Conservation (phyloP, 2,329 filamentous ascomycete genomes). For the Claviceps monticola region DNA sequence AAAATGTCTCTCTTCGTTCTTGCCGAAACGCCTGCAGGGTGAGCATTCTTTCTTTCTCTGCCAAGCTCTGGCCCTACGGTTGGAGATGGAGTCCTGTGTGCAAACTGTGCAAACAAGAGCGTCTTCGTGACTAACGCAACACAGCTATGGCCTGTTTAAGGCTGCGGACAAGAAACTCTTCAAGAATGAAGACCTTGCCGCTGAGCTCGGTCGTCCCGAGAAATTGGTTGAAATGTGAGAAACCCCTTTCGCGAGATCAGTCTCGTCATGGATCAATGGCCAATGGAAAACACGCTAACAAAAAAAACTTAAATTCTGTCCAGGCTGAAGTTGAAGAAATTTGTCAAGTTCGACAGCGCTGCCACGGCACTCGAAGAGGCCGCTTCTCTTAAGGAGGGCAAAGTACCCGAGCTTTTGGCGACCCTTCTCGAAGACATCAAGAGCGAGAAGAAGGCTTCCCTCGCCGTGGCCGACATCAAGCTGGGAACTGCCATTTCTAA, state of each 20-base stretch:
- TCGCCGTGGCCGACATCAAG: conserved; percentile 89
- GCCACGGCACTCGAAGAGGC: conserved; percentile 83
- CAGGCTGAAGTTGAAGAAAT: conserved; percentile 90
- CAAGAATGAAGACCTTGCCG: conserved; percentile 67
- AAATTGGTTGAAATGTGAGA: conserved; percentile 73
- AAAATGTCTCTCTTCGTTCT: conserved; percentile 85
- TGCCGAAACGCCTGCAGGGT: conserved; percentile 78
- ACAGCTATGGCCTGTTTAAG: conserved; percentile 94
- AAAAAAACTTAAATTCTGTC: not conserved
- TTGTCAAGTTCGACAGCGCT: conserved; percentile 93
- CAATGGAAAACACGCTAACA: not conserved
- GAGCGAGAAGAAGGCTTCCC: conserved; percentile 91
- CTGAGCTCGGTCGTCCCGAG: conserved; percentile 66
- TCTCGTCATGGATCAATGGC: not conserved
- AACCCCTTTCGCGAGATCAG: not conserved
- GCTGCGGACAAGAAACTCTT: conserved; percentile 97
- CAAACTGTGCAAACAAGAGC: not conserved
- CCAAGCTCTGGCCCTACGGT: not conserved
- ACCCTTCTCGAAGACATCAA: conserved; percentile 79
- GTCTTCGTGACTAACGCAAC: conserved; percentile 17
- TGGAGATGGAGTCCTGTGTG: not conserved
- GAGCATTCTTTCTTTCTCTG: conserved; percentile 20
- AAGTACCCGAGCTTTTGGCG: conserved; percentile 78
- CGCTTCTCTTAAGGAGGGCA: conserved; percentile 77
- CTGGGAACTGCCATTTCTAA: conserved; percentile 86